Percentiles rank a stretch among this genome's conserved stretches.
phyloP scores from a whole-genome alignment of 805 yeast species.

The Cyberlindnera mrakii region DNA sequence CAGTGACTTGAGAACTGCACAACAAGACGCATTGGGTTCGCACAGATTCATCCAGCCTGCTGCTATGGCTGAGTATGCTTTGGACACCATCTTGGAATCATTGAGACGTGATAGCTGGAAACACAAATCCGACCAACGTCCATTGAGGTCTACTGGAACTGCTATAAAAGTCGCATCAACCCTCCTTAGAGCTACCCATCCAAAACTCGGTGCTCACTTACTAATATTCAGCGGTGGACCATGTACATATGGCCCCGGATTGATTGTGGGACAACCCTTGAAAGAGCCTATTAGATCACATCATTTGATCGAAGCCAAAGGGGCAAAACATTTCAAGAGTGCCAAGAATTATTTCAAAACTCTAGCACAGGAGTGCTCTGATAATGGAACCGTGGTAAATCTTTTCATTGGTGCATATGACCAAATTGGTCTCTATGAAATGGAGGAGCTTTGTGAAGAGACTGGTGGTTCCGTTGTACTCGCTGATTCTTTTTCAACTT shows the following conservation, averaged over 20 bases:
- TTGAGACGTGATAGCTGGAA: constrained; percentile 46
- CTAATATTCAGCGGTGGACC: constrained; percentile 57
- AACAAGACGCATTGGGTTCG: constrained; percentile 1
- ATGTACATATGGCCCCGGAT: constrained; percentile 61
- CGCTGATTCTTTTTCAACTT: constrained; percentile 60
- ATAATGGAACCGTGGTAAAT: constrained; percentile 49
- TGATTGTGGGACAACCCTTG: constrained; percentile 46
- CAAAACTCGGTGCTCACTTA: constrained; percentile 48
- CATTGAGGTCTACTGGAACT: constrained; percentile 51
- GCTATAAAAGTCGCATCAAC: constrained; percentile 46
- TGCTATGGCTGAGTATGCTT: constrained; percentile 37
- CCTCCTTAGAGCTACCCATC: constrained; percentile 32
- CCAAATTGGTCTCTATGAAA: constrained; percentile 62
- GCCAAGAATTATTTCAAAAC: constrained; percentile 43
- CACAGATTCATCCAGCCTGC: constrained; percentile 16
- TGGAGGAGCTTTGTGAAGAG: constrained; percentile 49
- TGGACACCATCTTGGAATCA: constrained; percentile 43
- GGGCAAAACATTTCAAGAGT: constrained; percentile 32
- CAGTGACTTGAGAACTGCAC: constrained; percentile 21
- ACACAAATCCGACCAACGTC: constrained; percentile 37
- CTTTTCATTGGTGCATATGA: constrained; percentile 63
- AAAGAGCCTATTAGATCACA: constrained; percentile 66
- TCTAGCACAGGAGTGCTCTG: constrained; percentile 41
- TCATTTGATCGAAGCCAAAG: constrained; percentile 48
- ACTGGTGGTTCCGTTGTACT: constrained; percentile 62